These are phyloP conservation scores for Fallopia convolvulus DNA, from an alignment of 148 eudicot genomes.

Conservation along the genomic window DNA sequence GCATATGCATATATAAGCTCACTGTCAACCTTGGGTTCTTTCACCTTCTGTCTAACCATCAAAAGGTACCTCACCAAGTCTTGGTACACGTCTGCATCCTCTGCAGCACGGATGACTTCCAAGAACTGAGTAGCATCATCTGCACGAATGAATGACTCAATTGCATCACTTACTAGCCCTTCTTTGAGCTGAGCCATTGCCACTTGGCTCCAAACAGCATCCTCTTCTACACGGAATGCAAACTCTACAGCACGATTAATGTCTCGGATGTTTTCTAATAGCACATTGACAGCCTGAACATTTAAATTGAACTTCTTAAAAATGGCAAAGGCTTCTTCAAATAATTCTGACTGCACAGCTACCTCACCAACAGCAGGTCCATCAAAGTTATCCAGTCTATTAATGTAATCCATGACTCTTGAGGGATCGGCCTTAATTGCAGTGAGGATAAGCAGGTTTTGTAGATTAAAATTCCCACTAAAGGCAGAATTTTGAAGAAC, in stretches of 20 bases:
- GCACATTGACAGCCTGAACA: slow-evolving; percentile 89
- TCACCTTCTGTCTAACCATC: slow-evolving; percentile 89
- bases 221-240: slow-evolving; percentile 98
- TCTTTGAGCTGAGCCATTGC: slow-evolving; percentile 91
- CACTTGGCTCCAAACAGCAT: slow-evolving; percentile 98
- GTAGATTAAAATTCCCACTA: slow-evolving; percentile 93
- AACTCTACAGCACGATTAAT: slow-evolving; percentile 93
- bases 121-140: slow-evolving; percentile 89
- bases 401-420: slow-evolving; percentile 91
- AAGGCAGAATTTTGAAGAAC: slow-evolving; percentile 98
- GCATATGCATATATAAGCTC: slow-evolving; percentile 98
- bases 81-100: slow-evolving; percentile 77
- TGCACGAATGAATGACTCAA: slow-evolving; percentile 94
- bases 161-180: slow-evolving; percentile 86
- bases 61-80: slow-evolving; percentile 83
- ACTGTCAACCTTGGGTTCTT: slow-evolving; percentile 96
- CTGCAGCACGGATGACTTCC: slow-evolving; percentile 81
- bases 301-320: slow-evolving; percentile 93
- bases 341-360: slow-evolving; percentile 90
- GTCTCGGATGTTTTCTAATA: slow-evolving; percentile 65
- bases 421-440: slow-evolving; percentile 96
- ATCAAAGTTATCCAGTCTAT: slow-evolving; percentile 94
- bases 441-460: slow-evolving; percentile 92
- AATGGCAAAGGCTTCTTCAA: slow-evolving; percentile 91
- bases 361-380: slow-evolving; percentile 98